Evolutionary conservation across 176 grass and related monocot species (phyloP).

Genomic region (Themeda triandra): DNA sequence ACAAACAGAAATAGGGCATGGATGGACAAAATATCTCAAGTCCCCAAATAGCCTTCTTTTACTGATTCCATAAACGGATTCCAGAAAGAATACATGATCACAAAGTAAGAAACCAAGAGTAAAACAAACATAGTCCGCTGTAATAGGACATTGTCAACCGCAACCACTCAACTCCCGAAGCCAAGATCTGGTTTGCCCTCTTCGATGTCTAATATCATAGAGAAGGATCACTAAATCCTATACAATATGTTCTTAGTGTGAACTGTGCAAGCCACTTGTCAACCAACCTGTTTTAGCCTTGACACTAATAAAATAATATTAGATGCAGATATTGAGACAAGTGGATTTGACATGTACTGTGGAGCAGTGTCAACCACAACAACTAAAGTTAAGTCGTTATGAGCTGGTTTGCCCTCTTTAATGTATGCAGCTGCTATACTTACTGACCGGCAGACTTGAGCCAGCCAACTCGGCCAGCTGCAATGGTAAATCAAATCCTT

Average conservation of each 20-base stretch:
- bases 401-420: constrained; percentile 56
- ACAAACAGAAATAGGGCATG: not conserved
- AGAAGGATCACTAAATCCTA: not conserved
- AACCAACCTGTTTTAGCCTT: not conserved
- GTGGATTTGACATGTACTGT: constrained; percentile 8
- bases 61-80: not conserved
- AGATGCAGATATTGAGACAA: not conserved
- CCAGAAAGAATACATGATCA: not conserved
- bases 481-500: not conserved
- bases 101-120: not conserved
- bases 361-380: constrained; percentile 41
- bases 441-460: too few relatives aligned
- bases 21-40: not conserved
- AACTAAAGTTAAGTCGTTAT: constrained; percentile 46
- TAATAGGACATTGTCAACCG: constrained; percentile 17
- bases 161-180: not conserved
- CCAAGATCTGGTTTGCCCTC: not conserved
- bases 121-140: not conserved
- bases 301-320: not conserved
- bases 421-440: constrained; percentile 40
- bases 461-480: constrained; percentile 57
- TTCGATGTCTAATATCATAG: not conserved
- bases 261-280: not conserved
- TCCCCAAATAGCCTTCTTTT: not conserved
- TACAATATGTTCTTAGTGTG: not conserved